Percentiles rank a stretch among this genome's conserved stretches.
These are phyloP conservation scores for Mycena galericulata DNA, from an alignment of 768 basidiomycete species.

Conservation along the genomic window DNA sequence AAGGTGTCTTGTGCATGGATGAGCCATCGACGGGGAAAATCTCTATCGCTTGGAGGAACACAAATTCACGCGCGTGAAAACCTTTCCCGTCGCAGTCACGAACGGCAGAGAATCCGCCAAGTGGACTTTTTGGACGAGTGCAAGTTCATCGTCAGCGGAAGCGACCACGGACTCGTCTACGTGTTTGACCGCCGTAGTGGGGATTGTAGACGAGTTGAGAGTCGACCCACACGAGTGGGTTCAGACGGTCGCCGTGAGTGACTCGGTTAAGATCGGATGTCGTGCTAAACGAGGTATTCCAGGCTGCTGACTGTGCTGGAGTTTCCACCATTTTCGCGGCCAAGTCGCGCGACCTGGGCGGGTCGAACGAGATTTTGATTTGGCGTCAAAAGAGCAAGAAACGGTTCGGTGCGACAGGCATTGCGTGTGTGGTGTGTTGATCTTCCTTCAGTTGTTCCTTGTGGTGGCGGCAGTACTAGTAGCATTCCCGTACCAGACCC, in stretches of 20 bases:
- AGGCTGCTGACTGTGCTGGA: constrained; percentile 26
- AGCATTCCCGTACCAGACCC: constrained; percentile 6
- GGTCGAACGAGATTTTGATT: constrained; percentile 22
- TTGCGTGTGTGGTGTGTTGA: constrained; percentile 10
- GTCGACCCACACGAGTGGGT: constrained; percentile 26
- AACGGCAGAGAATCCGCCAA: constrained; percentile 25
- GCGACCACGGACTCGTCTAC: constrained; percentile 37
- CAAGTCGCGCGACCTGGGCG: constrained; percentile 18
- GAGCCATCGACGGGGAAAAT: constrained; percentile 25
- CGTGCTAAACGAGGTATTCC: constrained; percentile 10
- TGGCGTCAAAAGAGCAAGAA: constrained; percentile 24
- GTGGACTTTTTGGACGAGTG: constrained; percentile 29
- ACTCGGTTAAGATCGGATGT: constrained; percentile 10
- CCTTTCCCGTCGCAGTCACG: constrained; percentile 25
- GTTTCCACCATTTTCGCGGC: constrained; percentile 25
- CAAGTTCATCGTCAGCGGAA: constrained; percentile 29
- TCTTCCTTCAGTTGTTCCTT: constrained; percentile 21
- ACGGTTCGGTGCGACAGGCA: constrained; percentile 9
- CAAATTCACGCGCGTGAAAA: constrained; percentile 20
- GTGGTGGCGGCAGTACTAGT: constrained; percentile 3
- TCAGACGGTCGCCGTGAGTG: constrained; percentile 28
- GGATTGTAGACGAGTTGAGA: constrained; percentile 24
- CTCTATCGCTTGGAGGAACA: constrained; percentile 22
- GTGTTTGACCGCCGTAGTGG: constrained; percentile 30
- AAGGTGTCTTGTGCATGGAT: constrained; percentile 27